Percentiles rank a stretch among this genome's conserved stretches.
These are phyloP conservation scores for Harringtonia lauricola DNA, from an alignment of 2,329 filamentous ascomycete genomes.

Conservation along the genomic window DNA sequence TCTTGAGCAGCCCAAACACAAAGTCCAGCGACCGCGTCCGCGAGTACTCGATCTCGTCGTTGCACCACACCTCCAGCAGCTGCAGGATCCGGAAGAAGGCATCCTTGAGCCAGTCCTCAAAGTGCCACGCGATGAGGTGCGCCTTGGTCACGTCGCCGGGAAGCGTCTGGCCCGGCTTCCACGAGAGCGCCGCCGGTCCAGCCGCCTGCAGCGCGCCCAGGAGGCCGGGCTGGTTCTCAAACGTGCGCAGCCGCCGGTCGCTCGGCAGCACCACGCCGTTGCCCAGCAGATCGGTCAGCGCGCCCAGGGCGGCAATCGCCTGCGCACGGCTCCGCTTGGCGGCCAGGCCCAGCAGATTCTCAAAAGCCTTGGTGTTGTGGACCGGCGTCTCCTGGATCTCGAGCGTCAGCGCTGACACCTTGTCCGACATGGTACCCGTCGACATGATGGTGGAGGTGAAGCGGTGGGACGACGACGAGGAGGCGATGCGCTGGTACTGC, in stretches of 20 bases:
- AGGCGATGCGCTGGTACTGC: conserved; percentile 61
- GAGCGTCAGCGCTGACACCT: conserved; percentile 88
- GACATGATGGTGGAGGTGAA: conserved; percentile 97
- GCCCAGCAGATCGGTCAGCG: conserved; percentile 87
- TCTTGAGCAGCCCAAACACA: conserved; percentile 80
- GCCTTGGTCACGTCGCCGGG: conserved; percentile 63
- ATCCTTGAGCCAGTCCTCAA: conserved; percentile 90
- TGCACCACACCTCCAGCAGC: conserved; percentile 83
- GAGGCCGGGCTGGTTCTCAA: conserved; percentile 69
- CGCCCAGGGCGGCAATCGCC: conserved; percentile 83
- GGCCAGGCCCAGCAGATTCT: conserved; percentile 71
- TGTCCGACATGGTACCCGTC: conserved; percentile 91
- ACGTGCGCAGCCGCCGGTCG: conserved; percentile 70
- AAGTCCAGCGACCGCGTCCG: conserved; percentile 81
- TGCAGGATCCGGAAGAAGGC: conserved; percentile 91
- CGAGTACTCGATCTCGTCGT: conserved; percentile 90
- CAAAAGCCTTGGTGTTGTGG: conserved; percentile 83
- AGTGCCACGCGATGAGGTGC: conserved; percentile 81
- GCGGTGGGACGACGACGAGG: conserved; percentile 79
- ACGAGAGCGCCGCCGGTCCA: conserved; percentile 31
- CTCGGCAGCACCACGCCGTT: conserved; percentile 76
- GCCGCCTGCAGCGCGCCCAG: conserved; percentile 53
- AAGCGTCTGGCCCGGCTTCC: conserved; percentile 59
- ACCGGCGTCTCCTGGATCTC: conserved; percentile 93
- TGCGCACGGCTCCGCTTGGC: conserved; percentile 89